Evolutionary conservation across 805 yeast species (phyloP), one percentile per base, ranked within the genome.

Genomic region (fission yeast (Schizosaccharomyces pombe)): DNA sequence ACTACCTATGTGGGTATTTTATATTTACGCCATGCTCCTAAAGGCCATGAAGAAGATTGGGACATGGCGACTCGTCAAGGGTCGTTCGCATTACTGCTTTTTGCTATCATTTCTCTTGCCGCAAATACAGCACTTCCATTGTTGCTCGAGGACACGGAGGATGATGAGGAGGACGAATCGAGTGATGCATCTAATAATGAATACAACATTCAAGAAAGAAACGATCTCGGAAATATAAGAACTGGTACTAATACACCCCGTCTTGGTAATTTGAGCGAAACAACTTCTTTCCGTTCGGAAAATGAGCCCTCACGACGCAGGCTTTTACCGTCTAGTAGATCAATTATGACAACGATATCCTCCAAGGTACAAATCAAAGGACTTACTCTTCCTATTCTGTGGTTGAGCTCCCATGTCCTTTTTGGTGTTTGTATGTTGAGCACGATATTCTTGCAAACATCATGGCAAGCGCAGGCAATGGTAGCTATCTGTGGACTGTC

Each of bases 1-100:
- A 75, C 82, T 2, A 76, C 81, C 0, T 78, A 77, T 62, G 81
- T 78, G 16, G 80, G 80, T 0, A 81, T 75, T 56, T 64, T 78
- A 14, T 77, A 75, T 63, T 65, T 52, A 19, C 16, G 34, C 30
- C 47, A 32, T 4, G 63, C 67, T 1, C 61, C 75, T 0, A 61
- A 58, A 2, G 60, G 56, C 6, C 34, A 30, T 30, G 72, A 71
- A 31, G 64, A 66, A 4, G 65, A 67, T 32, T 59, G 69, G 53
- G 77, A 76, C 52, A 71, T 69, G 54, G 70, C 75, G 31, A 74
- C 77, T 1, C 63, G 80, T 57, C 64, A 70, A 31, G 80, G 80
- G 5, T 67, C 79, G 1, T 56, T 64, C n/a, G 78, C 80, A 1
- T 59, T 78, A 49, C 64, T 76, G 6, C 60, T 70, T 1, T 75